Evolutionary conservation across 306 rosid species (phyloP), one percentile per base, ranked within the genome.

Genomic region (Sesbania bispinosa): DNA sequence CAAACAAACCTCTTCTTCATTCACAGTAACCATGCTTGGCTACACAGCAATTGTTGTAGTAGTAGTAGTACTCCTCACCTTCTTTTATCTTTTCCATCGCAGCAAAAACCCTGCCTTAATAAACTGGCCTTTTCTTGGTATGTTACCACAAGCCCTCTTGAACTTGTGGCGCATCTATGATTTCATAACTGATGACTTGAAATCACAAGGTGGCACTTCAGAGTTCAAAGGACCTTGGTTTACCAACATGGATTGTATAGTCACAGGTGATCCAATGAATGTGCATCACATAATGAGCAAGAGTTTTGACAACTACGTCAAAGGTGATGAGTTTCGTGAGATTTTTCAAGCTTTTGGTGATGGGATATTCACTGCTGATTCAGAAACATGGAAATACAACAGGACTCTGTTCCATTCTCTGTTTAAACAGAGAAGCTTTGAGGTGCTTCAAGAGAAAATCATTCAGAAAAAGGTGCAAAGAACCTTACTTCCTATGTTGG

Each of bases 61-160:
- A n/a, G n/a, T n/a, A n/a, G n/a, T n/a, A n/a, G n/a, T n/a, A n/a
- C n/a, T n/a, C n/a, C n/a, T n/a, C n/a, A n/a, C n/a, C n/a, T n/a
- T n/a, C n/a, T n/a, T n/a, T n/a, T n/a, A n/a, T n/a, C n/a, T n/a
- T n/a, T n/a, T n/a, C n/a, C n/a, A n/a, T n/a, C n/a, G n/a, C n/a
- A n/a, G n/a, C n/a, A n/a, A n/a, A n/a, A n/a, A 13, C 16, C 70
- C 79, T 0, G 20, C 58, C 60, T 9, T 76, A 0, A 15, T 10
- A 13, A 73, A 86, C 7, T 86, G 74, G 62, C 86, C 84, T 0
- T 2, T 83, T 7, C 5, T 83, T 18, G 90, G 90, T 5, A 83
- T 83, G 88, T 23, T 76, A 2, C 85, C 86, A 1, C 24, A 19
- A 3, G 0, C 71, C 0, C n/a, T 77, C 7, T 5, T 0, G 10